Evolutionary conservation across 176 grass and related monocot species (phyloP), one percentile per base, ranked within the genome.

Genomic region (Eleusine coracana): DNA sequence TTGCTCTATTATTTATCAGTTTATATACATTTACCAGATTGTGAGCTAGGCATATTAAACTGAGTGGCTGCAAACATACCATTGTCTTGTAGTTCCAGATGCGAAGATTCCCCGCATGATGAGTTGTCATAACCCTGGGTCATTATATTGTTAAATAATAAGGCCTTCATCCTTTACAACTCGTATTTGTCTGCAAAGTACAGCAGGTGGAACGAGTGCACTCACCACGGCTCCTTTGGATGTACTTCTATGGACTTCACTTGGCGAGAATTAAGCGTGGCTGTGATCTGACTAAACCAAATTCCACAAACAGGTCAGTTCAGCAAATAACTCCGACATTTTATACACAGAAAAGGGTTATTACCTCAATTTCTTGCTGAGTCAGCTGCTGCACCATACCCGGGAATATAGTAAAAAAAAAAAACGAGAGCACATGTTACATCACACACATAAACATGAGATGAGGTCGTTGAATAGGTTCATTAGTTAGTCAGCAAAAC

Each of bases 181-280:
- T n/a, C 0, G 8, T 59, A 1, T n/a, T 59, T 16, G 51, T n/a
- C 5, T n/a, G 20, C 5, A 13, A 7, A 1, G 3, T 7, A 14
- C 6, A 10, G 7, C 12, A 14, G 48, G 3, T 41, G 39, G 39
- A 41, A 14, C 11, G 7, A 10, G 28, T 20, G 71, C 12, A 76
- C 37, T 28, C 11, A 77, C 75, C 75, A 77, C 5, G 75, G 55
- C n/a, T 77, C 56, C 0, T 6, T 45, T 44, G 74, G 74, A 77
- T 77, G 75, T 0, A 77, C 75, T 29, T 77, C n/a, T 29, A 77
- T 29, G 21, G 23, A 77, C 0, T 7, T 18, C 1, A 63, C 56
- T 11, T 29, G 13, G 6, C 10, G 56, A 44, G 58, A 37, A 11
- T 66, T 17, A 12, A 7, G 3, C 13, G 13, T 17, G 63, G 63